phyloP scores from a whole-genome alignment of 495 filamentous ascomycete species.

The Penicillium longicatenatum region DNA sequence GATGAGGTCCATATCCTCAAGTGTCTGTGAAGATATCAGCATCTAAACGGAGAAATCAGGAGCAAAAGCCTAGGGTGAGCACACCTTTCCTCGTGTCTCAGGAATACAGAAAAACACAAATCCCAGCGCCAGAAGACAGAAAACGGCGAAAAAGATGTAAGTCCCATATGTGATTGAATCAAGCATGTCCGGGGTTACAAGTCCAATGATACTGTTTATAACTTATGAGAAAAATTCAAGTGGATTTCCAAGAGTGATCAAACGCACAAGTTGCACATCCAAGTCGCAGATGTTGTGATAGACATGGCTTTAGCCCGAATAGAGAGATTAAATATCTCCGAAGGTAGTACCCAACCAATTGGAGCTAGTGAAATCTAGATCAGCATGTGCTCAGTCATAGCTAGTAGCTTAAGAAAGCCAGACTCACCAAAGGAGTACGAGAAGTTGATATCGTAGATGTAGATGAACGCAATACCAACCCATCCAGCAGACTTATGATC shows the following conservation, averaged over 20 bases:
- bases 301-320: constrained; percentile 44
- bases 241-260: not conserved
- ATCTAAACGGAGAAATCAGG: not conserved
- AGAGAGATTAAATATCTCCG: constrained; percentile 43
- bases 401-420: constrained; percentile 66
- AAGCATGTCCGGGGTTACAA: constrained; percentile 79
- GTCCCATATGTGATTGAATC: constrained; percentile 70
- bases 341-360: constrained; percentile 46
- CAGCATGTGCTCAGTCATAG: constrained; percentile 45
- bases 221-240: not conserved
- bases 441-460: constrained; percentile 81
- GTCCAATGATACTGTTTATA: constrained; percentile 59
- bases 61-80: not conserved
- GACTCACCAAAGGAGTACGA: constrained; percentile 54
- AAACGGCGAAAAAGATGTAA: constrained; percentile 75
- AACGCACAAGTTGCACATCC: constrained; percentile 48
- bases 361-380: constrained; percentile 34
- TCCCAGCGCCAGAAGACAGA: constrained; percentile 64
- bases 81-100: constrained; percentile 58
- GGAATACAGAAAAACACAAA: constrained; percentile 63
- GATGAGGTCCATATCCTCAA: constrained; percentile 68
- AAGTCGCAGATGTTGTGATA: constrained; percentile 42
- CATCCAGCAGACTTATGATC: constrained; percentile 67
- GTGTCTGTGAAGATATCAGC: constrained; percentile 30
- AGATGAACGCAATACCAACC: constrained; percentile 79